phyloP scores from a whole-genome alignment of 2,329 filamentous ascomycete species.

The Verticillium longisporum region DNA sequence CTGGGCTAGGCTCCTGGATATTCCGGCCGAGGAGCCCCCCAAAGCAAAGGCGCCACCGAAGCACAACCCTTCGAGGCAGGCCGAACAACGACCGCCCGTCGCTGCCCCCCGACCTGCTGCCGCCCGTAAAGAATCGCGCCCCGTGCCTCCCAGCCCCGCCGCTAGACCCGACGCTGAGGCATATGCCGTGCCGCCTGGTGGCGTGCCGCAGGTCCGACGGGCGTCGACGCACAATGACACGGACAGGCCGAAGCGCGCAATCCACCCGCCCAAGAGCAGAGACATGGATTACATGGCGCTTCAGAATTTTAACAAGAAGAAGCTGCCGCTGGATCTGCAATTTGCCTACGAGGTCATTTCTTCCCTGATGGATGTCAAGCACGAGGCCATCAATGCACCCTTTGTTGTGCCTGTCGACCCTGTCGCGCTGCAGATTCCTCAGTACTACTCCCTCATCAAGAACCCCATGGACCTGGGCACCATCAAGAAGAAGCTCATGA shows the following conservation, averaged over 20 bases:
- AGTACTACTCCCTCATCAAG: slow-evolving; percentile 90
- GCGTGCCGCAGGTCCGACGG: slow-evolving; percentile 75
- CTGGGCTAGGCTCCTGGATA: slow-evolving; percentile 35
- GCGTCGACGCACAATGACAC: slow-evolving; percentile 74
- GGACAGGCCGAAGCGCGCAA: slow-evolving; percentile 82
- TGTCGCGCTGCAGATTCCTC: slow-evolving; percentile 86
- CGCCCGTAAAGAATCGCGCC: slow-evolving; percentile 9
- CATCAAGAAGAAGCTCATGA: slow-evolving; percentile 69
- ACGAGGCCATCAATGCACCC: slow-evolving; percentile 60
- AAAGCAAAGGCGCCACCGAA: slow-evolving; percentile 48
- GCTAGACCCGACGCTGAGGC: slow-evolving; percentile 30
- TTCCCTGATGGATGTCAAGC: slow-evolving; percentile 69
- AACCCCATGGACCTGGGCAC: slow-evolving; percentile 92
- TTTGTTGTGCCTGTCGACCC: slow-evolving; percentile 87
- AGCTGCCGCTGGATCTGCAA: slow-evolving; percentile 78
- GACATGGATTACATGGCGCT: slow-evolving; percentile 82
- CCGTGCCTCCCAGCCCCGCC: slow-evolving; percentile 10
- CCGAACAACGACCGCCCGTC: slow-evolving; percentile 33
- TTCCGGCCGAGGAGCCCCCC: slow-evolving; percentile 46
- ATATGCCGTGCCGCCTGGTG: slow-evolving; percentile 72
- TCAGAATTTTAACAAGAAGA: slow-evolving; percentile 82
- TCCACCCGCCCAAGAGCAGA: slow-evolving; percentile 83
- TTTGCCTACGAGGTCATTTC: slow-evolving; percentile 80
- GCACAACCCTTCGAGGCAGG: slow-evolving; percentile 36
- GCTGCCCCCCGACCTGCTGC: slow-evolving; percentile 25